These are phyloP conservation scores for Paramyrothecium sp. DNA, from an alignment of 2,329 filamentous ascomycete species.

Conservation along the genomic window DNA sequence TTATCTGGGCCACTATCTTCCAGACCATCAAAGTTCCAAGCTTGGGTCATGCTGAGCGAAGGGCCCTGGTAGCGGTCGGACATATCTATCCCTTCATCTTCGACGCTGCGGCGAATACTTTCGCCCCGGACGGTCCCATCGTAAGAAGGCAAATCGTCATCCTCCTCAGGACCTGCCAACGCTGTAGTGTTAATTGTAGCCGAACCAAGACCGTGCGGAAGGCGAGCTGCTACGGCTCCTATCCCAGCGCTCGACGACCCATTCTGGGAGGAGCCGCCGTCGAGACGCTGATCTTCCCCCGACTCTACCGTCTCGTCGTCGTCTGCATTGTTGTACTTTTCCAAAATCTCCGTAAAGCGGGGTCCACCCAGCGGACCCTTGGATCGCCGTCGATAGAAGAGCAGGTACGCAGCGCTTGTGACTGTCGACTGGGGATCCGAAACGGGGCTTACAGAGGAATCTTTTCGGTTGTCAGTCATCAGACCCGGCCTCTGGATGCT, in stretches of 20 bases:
- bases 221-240: constrained; percentile 75
- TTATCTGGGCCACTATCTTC: constrained; percentile 26
- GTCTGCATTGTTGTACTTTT: constrained; percentile 54
- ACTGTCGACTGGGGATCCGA: constrained; percentile 63
- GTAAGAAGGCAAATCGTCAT: constrained; percentile 32
- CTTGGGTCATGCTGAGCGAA: constrained; percentile 30
- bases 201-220: constrained; percentile 56
- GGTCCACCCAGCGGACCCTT: constrained; percentile 75
- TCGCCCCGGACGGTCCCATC: constrained; percentile 16
- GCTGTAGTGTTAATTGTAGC: constrained; percentile 34
- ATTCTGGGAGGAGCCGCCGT: constrained; percentile 78
- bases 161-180: constrained; percentile 20
- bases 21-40: constrained; percentile 47
- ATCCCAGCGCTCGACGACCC: constrained; percentile 87
- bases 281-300: constrained; percentile 88
- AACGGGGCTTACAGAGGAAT: constrained; percentile 68
- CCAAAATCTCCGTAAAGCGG: constrained; percentile 68
- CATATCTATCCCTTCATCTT: constrained; percentile 47
- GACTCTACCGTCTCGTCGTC: constrained; percentile 43
- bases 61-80: constrained; percentile 28
- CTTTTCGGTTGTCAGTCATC: too few species aligned
- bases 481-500: too few species aligned
- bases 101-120: constrained; percentile 41
- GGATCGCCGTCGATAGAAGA: constrained; percentile 92
- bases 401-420: constrained; percentile 78